Percentiles rank a stretch among this genome's conserved stretches.
Conservation (phyloP, 2,329 filamentous ascomycete genomes). For the Penicillium hordei region DNA sequence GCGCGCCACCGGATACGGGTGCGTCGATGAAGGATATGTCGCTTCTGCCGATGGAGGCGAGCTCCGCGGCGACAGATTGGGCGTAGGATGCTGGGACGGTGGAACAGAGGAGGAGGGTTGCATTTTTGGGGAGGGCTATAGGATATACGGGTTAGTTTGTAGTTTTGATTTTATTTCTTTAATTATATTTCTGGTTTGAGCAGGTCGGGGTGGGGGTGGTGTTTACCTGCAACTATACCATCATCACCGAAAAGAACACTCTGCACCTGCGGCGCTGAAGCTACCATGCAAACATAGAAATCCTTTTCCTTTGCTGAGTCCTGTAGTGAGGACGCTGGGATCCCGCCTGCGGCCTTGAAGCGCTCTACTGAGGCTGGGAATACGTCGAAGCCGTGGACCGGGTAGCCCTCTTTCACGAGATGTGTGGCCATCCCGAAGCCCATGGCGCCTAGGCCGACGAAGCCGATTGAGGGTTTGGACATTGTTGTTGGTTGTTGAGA, state of each 20-base stretch:
- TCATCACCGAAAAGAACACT: slow-evolving; percentile 62
- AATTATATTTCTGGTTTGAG: not conserved
- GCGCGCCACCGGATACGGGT: slow-evolving; percentile 70
- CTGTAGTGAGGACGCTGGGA: slow-evolving; percentile 58
- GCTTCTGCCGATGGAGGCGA: slow-evolving; percentile 55
- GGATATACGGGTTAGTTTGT: not conserved
- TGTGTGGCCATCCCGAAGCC: slow-evolving; percentile 79
- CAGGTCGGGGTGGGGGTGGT: not conserved
- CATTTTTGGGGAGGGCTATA: slow-evolving; percentile 54
- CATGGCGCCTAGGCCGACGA: slow-evolving; percentile 78
- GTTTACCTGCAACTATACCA: slow-evolving; percentile 44
- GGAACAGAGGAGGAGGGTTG: slow-evolving; percentile 66
- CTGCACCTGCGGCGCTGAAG: slow-evolving; percentile 68
- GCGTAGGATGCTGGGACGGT: slow-evolving; percentile 69
- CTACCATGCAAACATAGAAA: slow-evolving; percentile 73
- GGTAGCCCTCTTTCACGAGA: slow-evolving; percentile 65
- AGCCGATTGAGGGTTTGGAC: slow-evolving; percentile 57
- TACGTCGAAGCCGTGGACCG: slow-evolving; percentile 70
- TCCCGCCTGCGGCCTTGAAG: slow-evolving; percentile 64
- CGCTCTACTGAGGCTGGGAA: slow-evolving; percentile 65
- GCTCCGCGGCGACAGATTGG: slow-evolving; percentile 58
- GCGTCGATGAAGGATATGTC: slow-evolving; percentile 70
- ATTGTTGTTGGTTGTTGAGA: slow-evolving; percentile 19
- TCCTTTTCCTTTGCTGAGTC: slow-evolving; percentile 60
- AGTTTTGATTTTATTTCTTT: not conserved